phyloP scores from a whole-genome alignment of 2,329 filamentous ascomycete genomes.

The Cadophora gregata region DNA sequence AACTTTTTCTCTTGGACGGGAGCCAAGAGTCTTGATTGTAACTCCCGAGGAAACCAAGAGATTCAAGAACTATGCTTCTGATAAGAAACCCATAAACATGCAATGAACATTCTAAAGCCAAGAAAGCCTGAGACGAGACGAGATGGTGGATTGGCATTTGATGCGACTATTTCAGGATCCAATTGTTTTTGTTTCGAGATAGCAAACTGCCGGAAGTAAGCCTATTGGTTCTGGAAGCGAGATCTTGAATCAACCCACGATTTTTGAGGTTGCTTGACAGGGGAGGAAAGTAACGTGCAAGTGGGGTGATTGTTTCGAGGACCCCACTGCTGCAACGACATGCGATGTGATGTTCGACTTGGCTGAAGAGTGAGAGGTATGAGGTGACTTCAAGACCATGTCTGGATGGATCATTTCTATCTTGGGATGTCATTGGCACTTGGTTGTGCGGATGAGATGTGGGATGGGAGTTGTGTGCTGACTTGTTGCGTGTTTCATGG shows the following conservation, averaged over 20 bases:
- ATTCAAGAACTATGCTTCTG: background rate
- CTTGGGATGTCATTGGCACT: slow-evolving; percentile 1
- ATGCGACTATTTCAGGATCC: background rate
- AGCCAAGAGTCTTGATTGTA: slow-evolving; percentile 1
- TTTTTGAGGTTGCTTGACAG: too few relatives aligned
- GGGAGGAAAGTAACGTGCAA: background rate
- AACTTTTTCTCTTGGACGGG: background rate
- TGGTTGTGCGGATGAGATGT: background rate
- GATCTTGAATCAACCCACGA: background rate
- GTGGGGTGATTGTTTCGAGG: slow-evolving; percentile 10
- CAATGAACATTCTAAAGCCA: background rate
- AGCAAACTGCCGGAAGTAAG: background rate
- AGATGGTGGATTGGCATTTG: background rate
- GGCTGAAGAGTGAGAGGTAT: background rate
- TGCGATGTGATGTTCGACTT: slow-evolving; percentile 1
- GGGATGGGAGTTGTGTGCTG: slow-evolving; percentile 4
- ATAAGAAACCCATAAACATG: too few relatives aligned
- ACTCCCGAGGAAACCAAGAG: background rate
- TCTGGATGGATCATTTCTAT: background rate
- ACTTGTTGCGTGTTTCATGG: slow-evolving; percentile 15
- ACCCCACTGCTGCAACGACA: background rate
- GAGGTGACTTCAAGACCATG: background rate
- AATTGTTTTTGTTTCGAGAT: slow-evolving; percentile 10
- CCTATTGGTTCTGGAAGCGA: slow-evolving; percentile 7
- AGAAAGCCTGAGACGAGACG: slow-evolving; percentile 2